phyloP scores from a whole-genome alignment of 805 yeast species.

The Candida schatavii region DNA sequence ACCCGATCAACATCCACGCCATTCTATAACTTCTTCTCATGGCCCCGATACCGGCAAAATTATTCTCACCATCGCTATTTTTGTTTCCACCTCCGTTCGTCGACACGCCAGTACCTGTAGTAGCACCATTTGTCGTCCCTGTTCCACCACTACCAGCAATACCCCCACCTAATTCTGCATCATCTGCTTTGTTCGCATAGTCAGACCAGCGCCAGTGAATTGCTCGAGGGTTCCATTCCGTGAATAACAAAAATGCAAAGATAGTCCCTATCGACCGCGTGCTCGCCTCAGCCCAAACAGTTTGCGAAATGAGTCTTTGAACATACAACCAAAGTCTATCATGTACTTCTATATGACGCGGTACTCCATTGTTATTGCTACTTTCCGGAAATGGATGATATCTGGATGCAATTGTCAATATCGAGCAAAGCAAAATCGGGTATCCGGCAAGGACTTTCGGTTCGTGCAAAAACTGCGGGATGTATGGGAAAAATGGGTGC shows the following conservation, averaged over 20 bases:
- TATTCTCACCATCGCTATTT: constrained; percentile 39
- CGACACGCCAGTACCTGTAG: constrained; percentile 5
- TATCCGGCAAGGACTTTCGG: constrained; percentile 67
- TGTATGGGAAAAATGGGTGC: constrained; percentile 89
- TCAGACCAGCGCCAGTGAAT: constrained; percentile 87
- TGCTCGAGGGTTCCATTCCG: constrained; percentile 96
- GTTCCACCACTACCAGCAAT: constrained; percentile 1
- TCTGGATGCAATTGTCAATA: constrained; percentile 75
- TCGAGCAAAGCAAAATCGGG: constrained; percentile 78
- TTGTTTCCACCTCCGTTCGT: not conserved
- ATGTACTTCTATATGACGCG: constrained; percentile 62
- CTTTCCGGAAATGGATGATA: constrained; percentile 59
- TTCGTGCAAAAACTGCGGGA: constrained; percentile 70
- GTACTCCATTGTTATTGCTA: constrained; percentile 26
- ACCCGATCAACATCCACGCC: constrained; percentile 93
- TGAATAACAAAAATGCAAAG: constrained; percentile 75
- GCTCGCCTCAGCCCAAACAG: constrained; percentile 93
- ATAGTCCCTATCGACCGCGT: constrained; percentile 86
- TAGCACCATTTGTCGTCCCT: constrained; percentile 12
- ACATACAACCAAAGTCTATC: constrained; percentile 82
- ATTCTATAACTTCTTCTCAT: constrained; percentile 83
- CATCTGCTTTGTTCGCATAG: constrained; percentile 66
- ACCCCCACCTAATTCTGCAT: constrained; percentile 11
- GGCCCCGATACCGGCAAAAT: constrained; percentile 74
- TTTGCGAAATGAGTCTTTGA: constrained; percentile 74